These are phyloP conservation scores for Candida sp. DNA, from an alignment of 1,139 yeast species.

Conservation along the genomic window DNA sequence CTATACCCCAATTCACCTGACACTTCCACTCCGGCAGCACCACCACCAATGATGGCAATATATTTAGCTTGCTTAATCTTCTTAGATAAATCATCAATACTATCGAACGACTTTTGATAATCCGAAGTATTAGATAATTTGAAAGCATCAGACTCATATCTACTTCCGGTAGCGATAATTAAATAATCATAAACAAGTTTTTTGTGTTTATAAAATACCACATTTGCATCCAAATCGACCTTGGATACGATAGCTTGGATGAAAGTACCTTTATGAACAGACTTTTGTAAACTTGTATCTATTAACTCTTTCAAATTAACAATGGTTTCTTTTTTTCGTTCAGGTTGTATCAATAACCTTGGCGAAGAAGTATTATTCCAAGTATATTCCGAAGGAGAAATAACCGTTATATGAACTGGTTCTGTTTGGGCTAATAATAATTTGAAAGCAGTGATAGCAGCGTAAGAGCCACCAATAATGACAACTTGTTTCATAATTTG, in stretches of 20 bases:
- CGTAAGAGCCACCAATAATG: conserved; percentile 35
- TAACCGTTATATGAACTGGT: conserved; percentile 12
- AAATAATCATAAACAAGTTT: conserved; percentile 22
- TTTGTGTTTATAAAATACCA: conserved; percentile 9
- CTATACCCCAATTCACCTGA: conserved; percentile 30
- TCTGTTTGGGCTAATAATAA: conserved; percentile 9
- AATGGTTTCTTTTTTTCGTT: conserved; percentile 13
- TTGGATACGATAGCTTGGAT: conserved; percentile 19
- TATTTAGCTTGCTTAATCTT: conserved; percentile 16
- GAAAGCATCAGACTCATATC: conserved; percentile 19
- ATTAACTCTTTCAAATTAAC: conserved; percentile 17
- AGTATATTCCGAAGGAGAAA: conserved; percentile 16
- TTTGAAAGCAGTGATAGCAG: conserved; percentile 24
- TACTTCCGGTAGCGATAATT: conserved; percentile 31
- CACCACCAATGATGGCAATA: conserved; percentile 38
- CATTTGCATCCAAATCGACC: conserved; percentile 18
- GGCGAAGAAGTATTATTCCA: conserved; percentile 27
- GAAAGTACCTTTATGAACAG: conserved; percentile 12
- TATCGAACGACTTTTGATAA: conserved; percentile 11
- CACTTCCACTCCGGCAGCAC: conserved; percentile 38
- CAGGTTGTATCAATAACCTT: conserved; percentile 25
- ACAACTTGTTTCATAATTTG: conserved; percentile 13
- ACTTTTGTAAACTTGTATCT: conserved; percentile 9
- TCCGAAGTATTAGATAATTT: conserved; percentile 17
- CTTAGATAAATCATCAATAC: conserved; percentile 12